Evolutionary conservation across 768 basidiomycete species (phyloP), one percentile per base, ranked within the genome.

Genomic region (Termitomyces sp.): DNA sequence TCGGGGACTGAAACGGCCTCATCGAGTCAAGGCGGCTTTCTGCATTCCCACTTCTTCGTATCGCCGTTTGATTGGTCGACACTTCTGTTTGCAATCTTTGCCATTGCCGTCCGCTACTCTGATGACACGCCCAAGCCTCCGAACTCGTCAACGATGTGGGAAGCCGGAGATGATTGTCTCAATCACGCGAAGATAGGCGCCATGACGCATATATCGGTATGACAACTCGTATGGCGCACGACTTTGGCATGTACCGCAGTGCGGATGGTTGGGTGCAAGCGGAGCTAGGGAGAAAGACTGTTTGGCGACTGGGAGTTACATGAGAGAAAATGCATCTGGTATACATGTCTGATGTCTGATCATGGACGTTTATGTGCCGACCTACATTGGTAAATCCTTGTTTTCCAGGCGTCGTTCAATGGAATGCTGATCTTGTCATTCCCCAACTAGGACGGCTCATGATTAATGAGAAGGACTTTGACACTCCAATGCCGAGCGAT

Each of bases 221-320:
- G 87, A 90, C 88, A 0, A 85, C 94, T 37, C 80, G 93, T n/a
- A 93, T 94, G 90, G 90, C 90, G 15, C 90, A 91, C 69, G 90
- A 93, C 68, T 68, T 93, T 52, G 90, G 90, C 8, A 81, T 93
- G 79, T 90, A 93, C 64, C 79, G 88, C 35, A 79, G 78, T 60
- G 87, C 91, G 30, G 90, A 92, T 64, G 82, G 84, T 28, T 93
- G 90, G 90, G 78, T 79, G 19, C 70, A 83, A 26, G 79, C 67
- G 53, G 81, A 75, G 15, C 74, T 83, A 52, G 84, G n/a, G 84
- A 0, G 73, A 76, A 43, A 59, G 72, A 42, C 62, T 91, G 42
- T 90, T 91, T 64, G 76, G 74, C 1, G 70, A 72, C 51, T 73
- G 74, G 66, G 85, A 88, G 68, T 71, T 89, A 56, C 81, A 85